phyloP scores from a whole-genome alignment of 495 filamentous ascomycete genomes.

The Achaetomiella virescens region DNA sequence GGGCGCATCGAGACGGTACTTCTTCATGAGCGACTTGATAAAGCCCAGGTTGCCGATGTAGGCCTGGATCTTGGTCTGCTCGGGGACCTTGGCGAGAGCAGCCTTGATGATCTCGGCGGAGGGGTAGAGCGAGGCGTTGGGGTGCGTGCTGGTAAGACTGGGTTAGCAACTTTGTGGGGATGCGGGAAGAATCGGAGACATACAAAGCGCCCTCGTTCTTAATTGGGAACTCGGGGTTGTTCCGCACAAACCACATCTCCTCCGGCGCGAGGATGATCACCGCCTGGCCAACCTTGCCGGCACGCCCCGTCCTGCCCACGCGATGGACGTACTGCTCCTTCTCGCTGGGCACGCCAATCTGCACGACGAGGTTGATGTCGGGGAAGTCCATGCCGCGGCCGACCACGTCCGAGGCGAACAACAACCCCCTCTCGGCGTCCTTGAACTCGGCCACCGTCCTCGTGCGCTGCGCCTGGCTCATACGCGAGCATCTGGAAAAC shows the following conservation, averaged over 20 bases:
- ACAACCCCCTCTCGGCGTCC: conserved; percentile 66
- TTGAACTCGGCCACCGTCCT: conserved; percentile 81
- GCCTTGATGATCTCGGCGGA: conserved; percentile 19
- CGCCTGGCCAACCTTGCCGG: conserved; percentile 69
- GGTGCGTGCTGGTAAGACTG: conserved; percentile 9
- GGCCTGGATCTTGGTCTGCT: conserved; percentile 20
- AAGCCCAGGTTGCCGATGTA: conserved; percentile 28
- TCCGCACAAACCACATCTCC: conserved; percentile 57
- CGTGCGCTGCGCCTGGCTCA: conserved; percentile 71
- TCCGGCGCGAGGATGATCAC: conserved; percentile 81
- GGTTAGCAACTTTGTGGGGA: background rate
- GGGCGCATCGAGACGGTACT: conserved; percentile 8
- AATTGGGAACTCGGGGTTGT: conserved; percentile 29
- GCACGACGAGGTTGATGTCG: conserved; percentile 72
- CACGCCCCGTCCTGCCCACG: conserved; percentile 84
- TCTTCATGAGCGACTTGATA: conserved; percentile 18
- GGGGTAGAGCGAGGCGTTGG: conserved; percentile 17
- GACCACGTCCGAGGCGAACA: conserved; percentile 85
- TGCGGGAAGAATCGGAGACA: background rate
- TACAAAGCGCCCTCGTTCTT: conserved; percentile 17
- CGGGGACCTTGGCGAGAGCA: conserved; percentile 24
- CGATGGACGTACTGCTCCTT: conserved; percentile 82
- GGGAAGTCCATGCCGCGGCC: conserved; percentile 82
- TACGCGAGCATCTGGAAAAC: conserved; percentile 64
- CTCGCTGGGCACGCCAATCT: conserved; percentile 79